Evolutionary conservation across 1,139 yeast genomes (phyloP).

Genomic region (Candida pseudoviswanathii): DNA sequence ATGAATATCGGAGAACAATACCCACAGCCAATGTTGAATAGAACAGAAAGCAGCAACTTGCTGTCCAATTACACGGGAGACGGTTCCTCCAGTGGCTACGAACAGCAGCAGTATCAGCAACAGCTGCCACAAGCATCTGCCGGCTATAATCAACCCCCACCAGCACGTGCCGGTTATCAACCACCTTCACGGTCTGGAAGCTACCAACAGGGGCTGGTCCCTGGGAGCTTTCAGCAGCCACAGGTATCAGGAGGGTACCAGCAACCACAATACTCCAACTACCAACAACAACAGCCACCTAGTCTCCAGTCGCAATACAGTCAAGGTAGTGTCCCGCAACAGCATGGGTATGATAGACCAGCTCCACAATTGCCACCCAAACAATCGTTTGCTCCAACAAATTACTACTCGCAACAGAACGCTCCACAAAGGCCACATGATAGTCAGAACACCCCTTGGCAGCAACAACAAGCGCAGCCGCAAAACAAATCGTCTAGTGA

Average conservation of each 20-base stretch:
- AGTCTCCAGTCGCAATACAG: slow-evolving; percentile 10
- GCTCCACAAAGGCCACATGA: slow-evolving; percentile 3
- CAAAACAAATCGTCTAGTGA: slow-evolving; percentile 7
- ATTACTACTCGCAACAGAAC: background rate
- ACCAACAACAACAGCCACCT: slow-evolving; percentile 11
- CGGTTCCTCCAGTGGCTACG: background rate
- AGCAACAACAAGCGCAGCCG: slow-evolving; percentile 9
- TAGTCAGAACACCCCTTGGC: slow-evolving; percentile 6
- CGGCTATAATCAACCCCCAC: background rate
- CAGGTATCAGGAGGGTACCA: slow-evolving; percentile 8
- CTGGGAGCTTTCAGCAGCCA: slow-evolving; percentile 7
- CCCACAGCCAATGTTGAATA: slow-evolving; percentile 8
- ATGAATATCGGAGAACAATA: slow-evolving; percentile 5
- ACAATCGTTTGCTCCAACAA: slow-evolving; percentile 5
- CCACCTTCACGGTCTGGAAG: background rate
- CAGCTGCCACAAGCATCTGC: background rate
- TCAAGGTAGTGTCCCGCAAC: background rate
- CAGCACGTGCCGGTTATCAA: background rate
- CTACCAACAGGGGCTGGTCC: background rate
- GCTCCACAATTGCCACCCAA: slow-evolving; percentile 27
- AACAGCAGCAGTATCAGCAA: background rate
- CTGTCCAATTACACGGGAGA: slow-evolving; percentile 5
- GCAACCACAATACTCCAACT: background rate
- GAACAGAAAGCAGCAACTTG: slow-evolving; percentile 1
- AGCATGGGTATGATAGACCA: slow-evolving; percentile 12